Base-by-base conservation (phyloP, 139 green algal species). In the Micromonas commoda region DNA sequence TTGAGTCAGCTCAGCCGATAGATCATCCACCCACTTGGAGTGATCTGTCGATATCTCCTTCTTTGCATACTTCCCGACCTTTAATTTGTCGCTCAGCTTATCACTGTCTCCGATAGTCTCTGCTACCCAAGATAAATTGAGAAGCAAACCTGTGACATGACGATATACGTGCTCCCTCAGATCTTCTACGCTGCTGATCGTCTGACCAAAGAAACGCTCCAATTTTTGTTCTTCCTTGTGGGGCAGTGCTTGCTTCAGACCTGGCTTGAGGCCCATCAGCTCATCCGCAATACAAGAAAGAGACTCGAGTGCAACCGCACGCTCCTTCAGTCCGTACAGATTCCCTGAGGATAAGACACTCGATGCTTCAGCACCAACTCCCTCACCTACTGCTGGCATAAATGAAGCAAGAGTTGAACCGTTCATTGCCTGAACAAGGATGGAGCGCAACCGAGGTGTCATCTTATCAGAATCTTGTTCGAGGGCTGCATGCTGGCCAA, bases 291-390 rank as follows among this genome's bases (percentile, higher is more conserved):
- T 35, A 20, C 64, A 32, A 5, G n/a, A 26, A 3, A 83, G 60
- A 26, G 71, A 79, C 63, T 78, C 71, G 1, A 75, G 6, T 3
- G 78, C 78, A 1, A 83, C 31, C 9, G 24, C 65, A 16, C 78
- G 64, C 57, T 83, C 78, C 66, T 74, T 77, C 32, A 82, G 51
- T 31, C 67, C 77, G 68, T 73, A 82, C 24, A 82, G n/a, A 64
- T 82, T 82, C 1, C 77, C 77, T 24, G 61, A 75, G 9, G 72
- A 78, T 20, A 78, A 28, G 2, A 78, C 45, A 16, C 45, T 57
- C 45, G 9, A 57, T 16, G 45, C 45, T 26, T n/a, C 23, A 6
- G 35, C 26, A 20, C 63, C 63, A 6, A 32, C 16, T 32, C 63
- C 63, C 63, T 9, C 6, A 69, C 63, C 71, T 34, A 31, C 34